Evolutionary conservation across 2,329 filamentous ascomycete species (phyloP).

Genomic region (Aureobasidium musti): DNA sequence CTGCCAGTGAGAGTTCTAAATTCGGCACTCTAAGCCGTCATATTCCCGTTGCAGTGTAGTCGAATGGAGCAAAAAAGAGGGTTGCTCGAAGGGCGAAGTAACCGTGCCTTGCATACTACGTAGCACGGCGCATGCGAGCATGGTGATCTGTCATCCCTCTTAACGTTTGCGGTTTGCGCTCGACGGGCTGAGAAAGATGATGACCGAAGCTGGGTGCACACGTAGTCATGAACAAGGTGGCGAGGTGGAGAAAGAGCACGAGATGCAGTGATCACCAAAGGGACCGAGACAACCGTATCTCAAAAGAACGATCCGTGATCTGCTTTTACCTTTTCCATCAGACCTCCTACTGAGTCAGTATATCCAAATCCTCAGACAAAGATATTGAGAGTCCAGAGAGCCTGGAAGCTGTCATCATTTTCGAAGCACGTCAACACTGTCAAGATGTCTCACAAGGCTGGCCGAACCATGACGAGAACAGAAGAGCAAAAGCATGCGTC

Average conservation of each 20-base stretch:
- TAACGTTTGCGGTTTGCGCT: conserved; percentile 14
- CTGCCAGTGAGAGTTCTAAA: not conserved
- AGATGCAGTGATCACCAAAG: conserved; percentile 5
- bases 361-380: no score
- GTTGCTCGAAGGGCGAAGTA: not conserved
- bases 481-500: not conserved
- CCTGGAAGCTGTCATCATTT: not conserved
- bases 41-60: not conserved
- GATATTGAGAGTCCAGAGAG: not conserved
- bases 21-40: not conserved
- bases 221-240: not conserved
- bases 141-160: not conserved
- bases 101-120: not conserved
- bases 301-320: not conserved
- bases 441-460: not conserved
- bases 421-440: not conserved
- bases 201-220: not conserved
- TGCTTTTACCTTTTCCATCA: not conserved
- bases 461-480: not conserved
- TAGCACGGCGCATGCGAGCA: not conserved
- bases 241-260: not conserved
- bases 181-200: not conserved
- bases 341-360: no score
- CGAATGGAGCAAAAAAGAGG: not conserved
- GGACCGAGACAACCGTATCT: conserved; percentile 1